phyloP scores from a whole-genome alignment of 768 basidiomycete species.

The Suillus discolor region DNA sequence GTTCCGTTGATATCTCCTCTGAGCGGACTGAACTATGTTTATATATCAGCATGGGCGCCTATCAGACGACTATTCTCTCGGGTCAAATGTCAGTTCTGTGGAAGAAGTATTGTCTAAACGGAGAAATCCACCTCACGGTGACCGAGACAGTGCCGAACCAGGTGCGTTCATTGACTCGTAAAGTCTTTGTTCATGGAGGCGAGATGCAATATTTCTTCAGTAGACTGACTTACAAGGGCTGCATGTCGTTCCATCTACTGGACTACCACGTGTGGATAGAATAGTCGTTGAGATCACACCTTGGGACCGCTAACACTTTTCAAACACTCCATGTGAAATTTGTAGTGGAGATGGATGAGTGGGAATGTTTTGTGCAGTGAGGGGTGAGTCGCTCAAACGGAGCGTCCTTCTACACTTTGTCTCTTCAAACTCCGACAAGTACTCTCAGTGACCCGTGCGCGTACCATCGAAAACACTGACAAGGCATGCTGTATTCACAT shows the following conservation, averaged over 20 bases:
- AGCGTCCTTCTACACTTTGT: too few species aligned
- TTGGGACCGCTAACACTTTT: not conserved
- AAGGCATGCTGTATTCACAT: too few species aligned
- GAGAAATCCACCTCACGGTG: conserved; percentile 64
- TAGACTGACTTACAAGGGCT: not conserved
- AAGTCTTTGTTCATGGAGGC: not conserved
- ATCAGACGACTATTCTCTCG: conserved; percentile 88
- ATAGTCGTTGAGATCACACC: not conserved
- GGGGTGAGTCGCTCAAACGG: too few species aligned
- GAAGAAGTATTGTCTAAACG: not conserved
- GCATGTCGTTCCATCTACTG: not conserved
- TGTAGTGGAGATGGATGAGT: not conserved
- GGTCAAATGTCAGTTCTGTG: conserved; percentile 11
- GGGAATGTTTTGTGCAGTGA: not conserved
- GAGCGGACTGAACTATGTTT: conserved; percentile 88
- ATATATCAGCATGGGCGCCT: conserved; percentile 94
- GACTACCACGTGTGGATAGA: not conserved
- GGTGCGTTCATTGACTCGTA: not conserved
- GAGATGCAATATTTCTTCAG: not conserved
- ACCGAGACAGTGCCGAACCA: conserved; percentile 97
- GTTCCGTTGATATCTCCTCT: conserved; percentile 88
- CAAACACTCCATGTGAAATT: not conserved
- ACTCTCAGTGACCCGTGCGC: too few species aligned
- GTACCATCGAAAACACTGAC: too few species aligned
- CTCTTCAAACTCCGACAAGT: too few species aligned